phyloP scores from a whole-genome alignment of 352 stramenopile genomes.

The Phytophthora pini region DNA sequence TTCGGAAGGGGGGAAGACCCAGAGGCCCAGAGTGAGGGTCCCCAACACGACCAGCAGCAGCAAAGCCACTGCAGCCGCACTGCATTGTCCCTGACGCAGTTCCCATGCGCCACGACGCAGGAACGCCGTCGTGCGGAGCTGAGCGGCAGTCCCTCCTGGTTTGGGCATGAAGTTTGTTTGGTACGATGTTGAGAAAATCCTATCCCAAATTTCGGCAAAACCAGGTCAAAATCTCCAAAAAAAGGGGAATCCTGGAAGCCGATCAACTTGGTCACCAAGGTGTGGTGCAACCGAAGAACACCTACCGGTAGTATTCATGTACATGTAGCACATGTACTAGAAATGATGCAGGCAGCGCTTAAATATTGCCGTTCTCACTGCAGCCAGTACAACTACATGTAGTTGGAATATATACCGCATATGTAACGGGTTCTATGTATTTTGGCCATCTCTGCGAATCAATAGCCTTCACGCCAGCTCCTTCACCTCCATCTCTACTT shows the following conservation, averaged over 20 bases:
- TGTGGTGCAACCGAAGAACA: no score
- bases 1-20: slow-evolving; percentile 4
- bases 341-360: no score
- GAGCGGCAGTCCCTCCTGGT: slow-evolving; percentile 8
- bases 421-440: neutral
- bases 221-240: neutral
- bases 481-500: slow-evolving; percentile 49
- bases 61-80: slow-evolving; percentile 2
- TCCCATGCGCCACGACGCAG: slow-evolving; percentile 36
- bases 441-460: slow-evolving; percentile 8
- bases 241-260: neutral
- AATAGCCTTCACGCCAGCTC: neutral
- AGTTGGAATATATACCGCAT: neutral
- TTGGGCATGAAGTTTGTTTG: slow-evolving; percentile 9
- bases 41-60: slow-evolving; percentile 21
- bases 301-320: no score
- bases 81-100: slow-evolving; percentile 27
- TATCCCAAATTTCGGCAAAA: no score
- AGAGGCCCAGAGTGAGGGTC: slow-evolving; percentile 21
- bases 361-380: no score
- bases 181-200: no score
- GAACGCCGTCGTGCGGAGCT: slow-evolving; percentile 29
- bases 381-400: no score
- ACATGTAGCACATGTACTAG: no score
- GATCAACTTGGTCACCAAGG: no score